phyloP scores from a whole-genome alignment of 345 rosid species.

The Psidium guajava region DNA sequence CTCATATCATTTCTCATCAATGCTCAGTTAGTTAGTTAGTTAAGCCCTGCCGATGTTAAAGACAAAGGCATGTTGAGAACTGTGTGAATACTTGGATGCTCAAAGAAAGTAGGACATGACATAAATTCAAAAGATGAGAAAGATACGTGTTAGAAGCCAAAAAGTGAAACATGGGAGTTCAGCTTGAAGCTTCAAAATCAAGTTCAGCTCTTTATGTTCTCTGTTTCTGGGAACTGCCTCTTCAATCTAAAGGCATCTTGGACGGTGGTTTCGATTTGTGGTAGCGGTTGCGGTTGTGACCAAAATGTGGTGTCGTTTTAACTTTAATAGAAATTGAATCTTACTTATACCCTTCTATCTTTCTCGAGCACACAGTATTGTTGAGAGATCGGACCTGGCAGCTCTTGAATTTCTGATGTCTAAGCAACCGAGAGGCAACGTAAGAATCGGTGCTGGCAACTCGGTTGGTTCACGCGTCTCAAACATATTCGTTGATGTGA shows the following conservation, averaged over 20 bases:
- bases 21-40: not conserved
- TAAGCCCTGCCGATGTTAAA: not conserved
- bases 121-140: not conserved
- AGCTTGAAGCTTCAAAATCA: not conserved
- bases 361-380: slow-evolving; percentile 27
- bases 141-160: not conserved
- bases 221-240: not conserved
- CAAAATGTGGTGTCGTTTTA: not conserved
- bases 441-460: slow-evolving; percentile 56
- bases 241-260: not conserved
- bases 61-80: not conserved
- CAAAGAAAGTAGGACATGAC: not conserved
- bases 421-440: slow-evolving; percentile 84
- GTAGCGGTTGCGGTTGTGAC: not conserved
- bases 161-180: not conserved
- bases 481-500: slow-evolving; percentile 65
- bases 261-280: not conserved
- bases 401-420: slow-evolving; percentile 88
- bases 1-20: not conserved
- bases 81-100: not conserved
- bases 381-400: slow-evolving; percentile 77
- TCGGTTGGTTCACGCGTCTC: slow-evolving; percentile 55
- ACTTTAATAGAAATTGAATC: not conserved
- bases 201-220: not conserved
- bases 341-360: not conserved